Evolutionary conservation across 176 grass and related monocot genomes (phyloP), one percentile per base, ranked within the genome.

Genomic region (Ananas comosus): DNA sequence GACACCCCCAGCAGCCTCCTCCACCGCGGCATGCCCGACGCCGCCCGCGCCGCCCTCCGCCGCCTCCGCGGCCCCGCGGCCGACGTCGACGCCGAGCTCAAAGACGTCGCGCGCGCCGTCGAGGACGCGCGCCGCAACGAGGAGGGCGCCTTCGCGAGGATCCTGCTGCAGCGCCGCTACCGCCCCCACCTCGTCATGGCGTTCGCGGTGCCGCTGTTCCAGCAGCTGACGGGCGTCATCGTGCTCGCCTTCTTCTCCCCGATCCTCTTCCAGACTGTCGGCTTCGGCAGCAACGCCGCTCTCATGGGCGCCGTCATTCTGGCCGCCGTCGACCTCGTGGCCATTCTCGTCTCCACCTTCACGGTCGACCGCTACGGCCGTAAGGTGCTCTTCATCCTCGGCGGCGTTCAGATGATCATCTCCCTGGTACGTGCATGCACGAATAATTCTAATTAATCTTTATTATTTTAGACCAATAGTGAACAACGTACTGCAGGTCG

Each of bases 161-260:
- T 92, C 1, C 53, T 57, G 57, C 23, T 86, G 22, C 1, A 29
- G 61, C 58, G 86, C 27, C 65, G 84, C 78, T 75, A 89, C 83
- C 83, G 90, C 1, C 90, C 81, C 2, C 75, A 94, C 56, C 80
- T 94, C 19, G 65, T 64, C 33, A 67, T 86, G 74, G 83, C 90
- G 53, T 80, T 93, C 51, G 80, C 83, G 1, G 68, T 93, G 2
- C 86, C 86, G 49, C 57, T 83, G 24, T 89, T 89, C 78, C 83
- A 86, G 80, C 86, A 89, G 83, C 80, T 93, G 16, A 89, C 90
- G 27, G 86, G 90, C 11, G 54, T 93, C 58, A 84, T 81, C 77
- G 73, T 84, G 64, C 72, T 93, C 65, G 80, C 80, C 0, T 93
- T 89, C 80, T 93, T 83, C 81, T 76, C 90, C 12, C 90, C 90